phyloP scores from a whole-genome alignment of 2,329 filamentous ascomycete genomes.

The Colletotrichum ledebouriae region DNA sequence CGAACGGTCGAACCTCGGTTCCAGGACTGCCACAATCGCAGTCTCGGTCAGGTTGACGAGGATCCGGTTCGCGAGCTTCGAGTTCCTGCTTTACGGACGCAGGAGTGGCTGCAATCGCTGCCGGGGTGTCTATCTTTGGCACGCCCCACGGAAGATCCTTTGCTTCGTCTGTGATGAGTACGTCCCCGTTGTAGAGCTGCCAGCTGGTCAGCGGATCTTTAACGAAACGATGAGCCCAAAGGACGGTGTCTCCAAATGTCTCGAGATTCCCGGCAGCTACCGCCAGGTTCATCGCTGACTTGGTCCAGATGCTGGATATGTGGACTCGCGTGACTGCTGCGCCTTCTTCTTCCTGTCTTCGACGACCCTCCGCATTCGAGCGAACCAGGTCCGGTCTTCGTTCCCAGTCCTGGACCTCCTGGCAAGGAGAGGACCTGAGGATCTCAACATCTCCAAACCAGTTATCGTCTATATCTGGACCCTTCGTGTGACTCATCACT shows the following conservation, averaged over 20 bases:
- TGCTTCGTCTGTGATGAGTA: slow-evolving; percentile 43
- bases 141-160: slow-evolving; percentile 32
- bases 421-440: background rate
- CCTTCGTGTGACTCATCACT: background rate
- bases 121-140: background rate
- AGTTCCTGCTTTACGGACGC: background rate
- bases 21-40: slow-evolving; percentile 21
- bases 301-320: slow-evolving; percentile 46
- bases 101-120: background rate
- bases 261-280: slow-evolving; percentile 47
- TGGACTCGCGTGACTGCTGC: slow-evolving; percentile 44
- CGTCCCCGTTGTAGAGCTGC: slow-evolving; percentile 40
- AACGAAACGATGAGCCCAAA: slow-evolving; percentile 50
- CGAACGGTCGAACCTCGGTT: slow-evolving; percentile 33
- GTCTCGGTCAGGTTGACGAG: slow-evolving; percentile 37
- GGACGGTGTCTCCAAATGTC: slow-evolving; percentile 44
- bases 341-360: slow-evolving; percentile 45
- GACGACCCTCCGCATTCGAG: slow-evolving; percentile 38
- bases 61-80: slow-evolving; percentile 29
- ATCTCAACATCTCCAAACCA: slow-evolving; percentile 1
- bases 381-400: slow-evolving; percentile 34
- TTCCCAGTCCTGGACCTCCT: background rate
- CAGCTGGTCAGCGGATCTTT: slow-evolving; percentile 45
- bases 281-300: slow-evolving; percentile 47
- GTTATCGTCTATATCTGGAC: background rate